Conservation (phyloP, 1,139 yeast genomes). For the Zygosaccharomyces pseudobailii region DNA sequence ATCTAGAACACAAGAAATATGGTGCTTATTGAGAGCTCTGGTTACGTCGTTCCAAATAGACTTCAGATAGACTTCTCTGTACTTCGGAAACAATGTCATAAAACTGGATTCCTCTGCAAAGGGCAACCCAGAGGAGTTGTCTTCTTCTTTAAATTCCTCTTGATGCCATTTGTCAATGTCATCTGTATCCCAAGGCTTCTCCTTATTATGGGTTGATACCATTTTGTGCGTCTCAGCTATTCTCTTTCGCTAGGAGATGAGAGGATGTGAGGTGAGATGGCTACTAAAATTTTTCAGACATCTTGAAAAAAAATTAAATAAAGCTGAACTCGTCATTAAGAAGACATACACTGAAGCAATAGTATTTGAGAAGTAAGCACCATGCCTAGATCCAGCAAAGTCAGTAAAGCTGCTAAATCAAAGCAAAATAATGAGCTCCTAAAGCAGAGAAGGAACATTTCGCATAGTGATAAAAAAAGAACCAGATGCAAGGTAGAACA, state of each 20-base stretch:
- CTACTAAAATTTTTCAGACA: constrained; percentile 8
- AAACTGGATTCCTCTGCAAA: constrained; percentile 94
- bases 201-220: constrained; percentile 91
- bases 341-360: not conserved
- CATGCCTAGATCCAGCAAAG: not conserved
- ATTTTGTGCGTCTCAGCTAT: constrained; percentile 37
- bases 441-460: constrained; percentile 14
- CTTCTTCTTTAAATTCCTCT: constrained; percentile 87
- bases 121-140: constrained; percentile 77
- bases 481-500: constrained; percentile 25
- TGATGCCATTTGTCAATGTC: constrained; percentile 92
- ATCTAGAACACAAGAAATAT: constrained; percentile 76
- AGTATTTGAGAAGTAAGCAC: not conserved
- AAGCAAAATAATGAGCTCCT: constrained; percentile 5
- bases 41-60: constrained; percentile 94
- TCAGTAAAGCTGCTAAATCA: not conserved
- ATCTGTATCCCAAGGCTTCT: constrained; percentile 97
- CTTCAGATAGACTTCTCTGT: constrained; percentile 85
- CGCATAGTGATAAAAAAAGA: constrained; percentile 24
- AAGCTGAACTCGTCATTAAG: not conserved
- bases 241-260: constrained; percentile 4
- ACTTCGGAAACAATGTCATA: constrained; percentile 93
- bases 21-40: constrained; percentile 63
- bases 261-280: constrained; percentile 11
- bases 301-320: not conserved